Evolutionary conservation across 306 rosid species (phyloP), one percentile per base, ranked within the genome.

Genomic region (Cucumis hystrix): DNA sequence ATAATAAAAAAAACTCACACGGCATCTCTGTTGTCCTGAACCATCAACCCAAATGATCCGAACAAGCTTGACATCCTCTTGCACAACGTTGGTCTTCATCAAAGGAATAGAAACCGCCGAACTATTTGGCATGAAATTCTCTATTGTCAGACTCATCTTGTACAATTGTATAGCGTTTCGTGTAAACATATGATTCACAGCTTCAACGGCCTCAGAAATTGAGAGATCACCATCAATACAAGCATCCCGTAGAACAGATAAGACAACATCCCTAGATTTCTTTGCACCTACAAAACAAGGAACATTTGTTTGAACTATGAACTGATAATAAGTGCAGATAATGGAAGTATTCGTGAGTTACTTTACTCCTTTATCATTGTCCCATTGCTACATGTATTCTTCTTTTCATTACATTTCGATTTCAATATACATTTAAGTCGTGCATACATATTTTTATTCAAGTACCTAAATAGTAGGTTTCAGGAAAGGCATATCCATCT

Each of bases 1-100:
- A 28, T 28, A 28, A 55, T 5, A 45, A 20, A 60, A 15, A 41
- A 64, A 64, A 85, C 97, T 87, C 85, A 94, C 98, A 28, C 98
- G 96, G 73, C 97, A 92, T 86, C 98, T 87, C 28, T 90, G 95
- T 77, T 92, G 98, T 67, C 97, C 98, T 3, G 98, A 89, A 68
- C 79, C 84, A 86, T 94, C 98, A 74, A 83, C 87, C 96, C 97
- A 94, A 41, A 92, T 78, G 69, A 94, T 76, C 63, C 97, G 98
- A 86, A 94, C 90, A 35, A 94, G 79, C 58, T 86, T 85, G 61
- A 23, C 81, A 63, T 87, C 91, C 58, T 58, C 66, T 74, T 86
- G 87, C 52, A 71, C 79, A 9, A 43, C 81, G 68, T 59, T 72
- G 76, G 73, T 64, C 71, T 70, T 79, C 77, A 69, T 78, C 83